phyloP scores from a whole-genome alignment of 768 basidiomycete species.

The Phaffia tasmanica region DNA sequence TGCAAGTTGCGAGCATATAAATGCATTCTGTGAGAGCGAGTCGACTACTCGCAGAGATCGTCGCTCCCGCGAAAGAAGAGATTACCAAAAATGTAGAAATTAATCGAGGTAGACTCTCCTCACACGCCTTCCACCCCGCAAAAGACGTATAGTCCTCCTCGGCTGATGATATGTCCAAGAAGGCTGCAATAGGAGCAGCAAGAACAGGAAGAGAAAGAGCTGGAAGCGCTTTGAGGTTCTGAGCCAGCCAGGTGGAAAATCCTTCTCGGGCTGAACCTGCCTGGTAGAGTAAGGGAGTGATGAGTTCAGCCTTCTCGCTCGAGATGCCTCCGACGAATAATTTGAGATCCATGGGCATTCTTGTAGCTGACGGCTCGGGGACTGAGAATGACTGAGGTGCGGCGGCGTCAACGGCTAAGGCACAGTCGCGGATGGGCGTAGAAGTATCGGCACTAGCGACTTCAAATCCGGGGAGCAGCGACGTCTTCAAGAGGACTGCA shows the following conservation, averaged over 20 bases:
- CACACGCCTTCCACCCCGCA: constrained; percentile 18
- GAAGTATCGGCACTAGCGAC: neutral
- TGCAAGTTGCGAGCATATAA: neutral
- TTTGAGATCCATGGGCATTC: constrained; percentile 15
- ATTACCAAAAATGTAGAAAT: constrained; percentile 12
- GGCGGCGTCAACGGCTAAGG: constrained; percentile 10
- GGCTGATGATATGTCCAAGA: constrained; percentile 15
- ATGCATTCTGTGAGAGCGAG: neutral
- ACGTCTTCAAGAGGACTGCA: constrained; percentile 15
- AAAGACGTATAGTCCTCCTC: neutral
- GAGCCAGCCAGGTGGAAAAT: constrained; percentile 14
- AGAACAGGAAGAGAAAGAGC: constrained; percentile 8
- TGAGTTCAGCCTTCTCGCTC: constrained; percentile 17
- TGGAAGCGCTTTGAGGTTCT: constrained; percentile 3
- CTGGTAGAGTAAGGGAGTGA: constrained; percentile 20
- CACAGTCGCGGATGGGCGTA: neutral
- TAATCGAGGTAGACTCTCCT: constrained; percentile 7
- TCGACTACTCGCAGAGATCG: constrained; percentile 5
- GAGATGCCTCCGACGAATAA: constrained; percentile 11
- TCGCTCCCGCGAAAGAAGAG: neutral
- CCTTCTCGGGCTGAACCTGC: constrained; percentile 13
- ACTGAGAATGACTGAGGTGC: constrained; percentile 3
- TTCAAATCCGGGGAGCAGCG: constrained; percentile 7
- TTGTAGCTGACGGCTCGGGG: neutral
- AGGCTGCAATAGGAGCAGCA: constrained; percentile 11